Conservation (phyloP, 805 yeast species). For the Candida endomychidarum region DNA sequence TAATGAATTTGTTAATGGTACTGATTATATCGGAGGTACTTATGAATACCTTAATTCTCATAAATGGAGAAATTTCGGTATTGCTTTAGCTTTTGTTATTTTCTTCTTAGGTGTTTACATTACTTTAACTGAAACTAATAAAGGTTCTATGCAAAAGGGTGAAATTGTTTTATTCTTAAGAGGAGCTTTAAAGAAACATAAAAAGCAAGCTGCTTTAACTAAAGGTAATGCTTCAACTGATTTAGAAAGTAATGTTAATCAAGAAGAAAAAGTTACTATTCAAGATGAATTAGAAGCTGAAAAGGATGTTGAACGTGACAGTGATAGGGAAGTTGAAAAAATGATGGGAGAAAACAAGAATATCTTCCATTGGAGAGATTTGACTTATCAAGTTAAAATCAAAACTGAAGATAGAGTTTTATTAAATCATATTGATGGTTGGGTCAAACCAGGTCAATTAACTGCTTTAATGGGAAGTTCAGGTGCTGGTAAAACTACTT, state of each 20-base stretch:
- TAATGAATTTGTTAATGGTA: slow-evolving; percentile 52
- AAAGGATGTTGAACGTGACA: slow-evolving; percentile 15
- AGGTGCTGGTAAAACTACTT: slow-evolving; percentile 84
- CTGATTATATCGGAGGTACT: slow-evolving; percentile 48
- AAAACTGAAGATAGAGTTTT: slow-evolving; percentile 39
- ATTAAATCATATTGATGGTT: slow-evolving; percentile 52
- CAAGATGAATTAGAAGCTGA: slow-evolving; percentile 29
- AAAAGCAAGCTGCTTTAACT: slow-evolving; percentile 20
- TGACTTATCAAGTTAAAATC: slow-evolving; percentile 37
- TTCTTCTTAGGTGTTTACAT: slow-evolving; percentile 40
- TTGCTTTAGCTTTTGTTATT: slow-evolving; percentile 51
- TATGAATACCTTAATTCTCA: slow-evolving; percentile 56
- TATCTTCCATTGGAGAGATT: slow-evolving; percentile 40
- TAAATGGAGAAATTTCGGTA: slow-evolving; percentile 81
- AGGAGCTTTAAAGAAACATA: slow-evolving; percentile 31
- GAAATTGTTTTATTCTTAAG: slow-evolving; percentile 31
- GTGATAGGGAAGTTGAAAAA: slow-evolving; percentile 1
- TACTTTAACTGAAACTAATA: slow-evolving; percentile 33
- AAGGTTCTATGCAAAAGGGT: slow-evolving; percentile 45
- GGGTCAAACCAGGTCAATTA: slow-evolving; percentile 77
- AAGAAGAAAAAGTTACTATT: slow-evolving; percentile 28
- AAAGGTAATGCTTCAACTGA: slow-evolving; percentile 18
- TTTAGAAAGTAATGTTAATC: slow-evolving; percentile 18
- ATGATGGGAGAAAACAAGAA: slow-evolving; percentile 12
- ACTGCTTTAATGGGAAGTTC: slow-evolving; percentile 86